These are phyloP conservation scores for Ceratobasidium sp. DNA, from an alignment of 1,284 basidiomycete genomes.

Conservation along the genomic window DNA sequence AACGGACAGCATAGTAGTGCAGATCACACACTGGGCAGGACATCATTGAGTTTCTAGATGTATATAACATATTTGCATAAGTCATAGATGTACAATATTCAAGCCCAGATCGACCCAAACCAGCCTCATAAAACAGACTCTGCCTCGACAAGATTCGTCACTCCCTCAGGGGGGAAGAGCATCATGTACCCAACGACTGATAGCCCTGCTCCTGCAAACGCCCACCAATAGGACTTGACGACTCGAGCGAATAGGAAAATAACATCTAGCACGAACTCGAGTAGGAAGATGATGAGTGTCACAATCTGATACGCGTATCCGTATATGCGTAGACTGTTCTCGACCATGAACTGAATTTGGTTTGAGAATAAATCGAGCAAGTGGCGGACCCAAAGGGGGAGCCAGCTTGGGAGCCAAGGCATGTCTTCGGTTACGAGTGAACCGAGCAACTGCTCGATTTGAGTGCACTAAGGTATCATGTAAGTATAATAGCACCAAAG, in stretches of 20 bases:
- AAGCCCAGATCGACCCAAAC: slow-evolving; percentile 6
- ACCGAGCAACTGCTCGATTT: slow-evolving; percentile 34
- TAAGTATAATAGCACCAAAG: neutral
- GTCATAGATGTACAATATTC: slow-evolving; percentile 42
- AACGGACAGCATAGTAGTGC: slow-evolving; percentile 24
- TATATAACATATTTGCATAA: slow-evolving; percentile 29
- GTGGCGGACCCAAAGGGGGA: slow-evolving; percentile 42
- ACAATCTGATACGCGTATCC: slow-evolving; percentile 21
- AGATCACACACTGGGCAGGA: neutral
- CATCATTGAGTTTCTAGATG: slow-evolving; percentile 20
- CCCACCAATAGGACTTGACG: slow-evolving; percentile 26
- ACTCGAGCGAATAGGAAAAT: slow-evolving; percentile 17
- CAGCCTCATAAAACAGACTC: slow-evolving; percentile 4
- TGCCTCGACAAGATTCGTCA: neutral
- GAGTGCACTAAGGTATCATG: slow-evolving; percentile 19
- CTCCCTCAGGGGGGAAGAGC: slow-evolving; percentile 24
- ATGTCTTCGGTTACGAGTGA: slow-evolving; percentile 43
- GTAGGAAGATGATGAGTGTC: slow-evolving; percentile 12
- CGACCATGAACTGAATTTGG: slow-evolving; percentile 43
- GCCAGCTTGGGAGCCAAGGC: slow-evolving; percentile 45
- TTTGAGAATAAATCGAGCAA: slow-evolving; percentile 39
- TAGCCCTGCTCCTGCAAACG: slow-evolving; percentile 14
- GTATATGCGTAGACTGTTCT: slow-evolving; percentile 38
- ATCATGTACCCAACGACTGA: slow-evolving; percentile 21
- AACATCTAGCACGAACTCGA: neutral